Evolutionary conservation across 192 early-diverging fungal species (phyloP).

Genomic region (Rhizoclosmatium sp.): DNA sequence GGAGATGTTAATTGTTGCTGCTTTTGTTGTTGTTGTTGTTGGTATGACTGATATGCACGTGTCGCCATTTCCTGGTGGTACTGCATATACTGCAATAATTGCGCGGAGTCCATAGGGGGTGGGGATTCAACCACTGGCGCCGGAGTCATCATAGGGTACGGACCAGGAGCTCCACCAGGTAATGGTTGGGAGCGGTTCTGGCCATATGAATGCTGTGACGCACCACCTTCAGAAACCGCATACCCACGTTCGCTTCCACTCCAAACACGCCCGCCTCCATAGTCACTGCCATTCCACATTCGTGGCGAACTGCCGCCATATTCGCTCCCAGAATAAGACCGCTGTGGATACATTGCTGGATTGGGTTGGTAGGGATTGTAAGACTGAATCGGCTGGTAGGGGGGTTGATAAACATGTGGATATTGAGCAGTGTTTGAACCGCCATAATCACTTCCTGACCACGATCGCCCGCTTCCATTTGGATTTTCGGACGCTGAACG

Average conservation of each 20-base stretch:
- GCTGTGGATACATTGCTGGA: too few relatives aligned
- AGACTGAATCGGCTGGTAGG: not conserved
- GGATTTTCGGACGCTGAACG: too few relatives aligned
- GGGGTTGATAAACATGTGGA: not conserved
- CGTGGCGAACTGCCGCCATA: not conserved
- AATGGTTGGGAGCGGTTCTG: not conserved
- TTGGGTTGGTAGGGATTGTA: too few relatives aligned
- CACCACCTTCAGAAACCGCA: not conserved
- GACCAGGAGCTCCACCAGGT: not conserved
- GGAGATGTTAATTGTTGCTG: not conserved
- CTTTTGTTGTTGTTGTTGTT: not conserved
- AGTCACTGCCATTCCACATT: not conserved
- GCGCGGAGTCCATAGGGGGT: not conserved
- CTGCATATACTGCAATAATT: constrained; percentile 9
- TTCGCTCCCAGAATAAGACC: constrained; percentile 12
- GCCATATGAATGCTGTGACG: not conserved
- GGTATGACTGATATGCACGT: constrained; percentile 6
- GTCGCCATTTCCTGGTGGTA: constrained; percentile 19
- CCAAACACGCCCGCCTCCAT: not conserved
- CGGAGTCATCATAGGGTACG: not conserved
- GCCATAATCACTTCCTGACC: constrained; percentile 18
- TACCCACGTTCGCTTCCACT: not conserved
- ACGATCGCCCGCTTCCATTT: not conserved
- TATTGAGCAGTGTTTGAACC: constrained; percentile 1
- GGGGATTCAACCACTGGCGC: not conserved